These are phyloP conservation scores for Globisporangium takayamanum DNA, from an alignment of 352 stramenopile genomes.

Conservation along the genomic window DNA sequence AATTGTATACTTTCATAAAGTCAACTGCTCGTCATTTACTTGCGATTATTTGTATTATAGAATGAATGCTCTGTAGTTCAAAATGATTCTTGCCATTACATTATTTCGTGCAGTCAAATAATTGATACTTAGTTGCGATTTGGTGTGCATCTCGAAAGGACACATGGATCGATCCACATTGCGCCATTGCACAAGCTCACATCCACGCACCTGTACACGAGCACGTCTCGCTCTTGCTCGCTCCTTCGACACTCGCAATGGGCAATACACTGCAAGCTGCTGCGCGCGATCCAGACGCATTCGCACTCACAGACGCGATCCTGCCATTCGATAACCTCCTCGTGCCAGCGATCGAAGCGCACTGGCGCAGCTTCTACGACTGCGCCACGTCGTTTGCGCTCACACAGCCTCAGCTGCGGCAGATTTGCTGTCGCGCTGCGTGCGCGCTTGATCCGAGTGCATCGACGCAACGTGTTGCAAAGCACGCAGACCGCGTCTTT, in stretches of 20 bases:
- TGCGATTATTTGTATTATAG: no score
- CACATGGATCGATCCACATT: no score
- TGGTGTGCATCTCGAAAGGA: no score
- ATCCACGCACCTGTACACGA: background rate
- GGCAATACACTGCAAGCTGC: constrained; percentile 53
- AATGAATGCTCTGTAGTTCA: no score
- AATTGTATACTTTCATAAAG: no score
- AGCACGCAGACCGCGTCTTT: constrained; percentile 53
- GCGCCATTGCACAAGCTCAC: background rate
- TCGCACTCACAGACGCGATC: constrained; percentile 52
- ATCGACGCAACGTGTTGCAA: constrained; percentile 29
- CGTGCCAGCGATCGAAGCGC: constrained; percentile 62
- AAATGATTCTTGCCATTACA: no score
- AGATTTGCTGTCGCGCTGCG: constrained; percentile 53
- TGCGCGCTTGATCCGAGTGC: constrained; percentile 28
- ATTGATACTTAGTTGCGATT: no score
- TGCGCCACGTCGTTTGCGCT: constrained; percentile 66
- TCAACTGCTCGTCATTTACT: no score
- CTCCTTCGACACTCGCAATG: constrained; percentile 17
- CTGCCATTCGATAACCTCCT: constrained; percentile 71
- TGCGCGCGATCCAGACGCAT: constrained; percentile 32
- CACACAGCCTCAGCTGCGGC: constrained; percentile 44
- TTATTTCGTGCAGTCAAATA: no score
- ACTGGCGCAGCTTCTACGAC: constrained; percentile 84
- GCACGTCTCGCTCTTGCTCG: background rate